Base-by-base conservation (phyloP, 192 early-diverging fungal species). In the Coemansia sp. region DNA sequence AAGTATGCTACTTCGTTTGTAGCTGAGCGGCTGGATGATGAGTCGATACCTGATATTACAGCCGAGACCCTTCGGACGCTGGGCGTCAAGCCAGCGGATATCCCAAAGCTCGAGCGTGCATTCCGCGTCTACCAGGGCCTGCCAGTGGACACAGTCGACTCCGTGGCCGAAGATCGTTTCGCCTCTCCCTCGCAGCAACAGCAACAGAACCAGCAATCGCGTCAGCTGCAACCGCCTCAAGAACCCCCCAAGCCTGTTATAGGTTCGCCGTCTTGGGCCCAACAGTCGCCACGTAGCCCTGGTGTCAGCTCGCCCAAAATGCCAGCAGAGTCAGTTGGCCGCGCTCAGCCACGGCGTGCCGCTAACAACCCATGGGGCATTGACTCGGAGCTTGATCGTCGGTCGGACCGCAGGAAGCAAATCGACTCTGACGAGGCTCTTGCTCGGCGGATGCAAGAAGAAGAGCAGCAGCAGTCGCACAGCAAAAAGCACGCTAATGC, bases 1-100 rank as follows among this genome's bases (percentile, higher is more conserved):
- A 86, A 85, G 19, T 97, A 96, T 79, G 91, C 94, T 1, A 87
- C 87, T 34, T 87, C 89, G 46, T 97, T 99, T 87, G 88, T 93
- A 14, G 88, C 84, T 1, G 94, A 99, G 64, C 90, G 91, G 38
- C 78, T 99, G 77, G 97, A 99, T 68, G 86, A 90, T 27, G 80
- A 85, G 55, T 88, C 90, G 32, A 83, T 99, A 31, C 82, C 89
- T 17, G 89, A 92, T 31, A 76, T 98, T 48, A 93, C 88, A 57
- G 80, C 87, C 55, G 89, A 93, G 15, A 80, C 89, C 5, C 85
- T 97, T 69, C 85, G 90, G 55, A 83, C 80, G 27, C 86, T 98
- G 48, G 93, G 93, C 9, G 87, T 97, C 23, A 90, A 91, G 68
- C 93, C 94, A 45, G 90, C 87, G 0, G 93, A 99, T 77, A 90